A percentile compares a stretch with the other conserved stretches of the same genome.
phyloP scores from a whole-genome alignment of 1,284 basidiomycete genomes.

The Schizophyllum commune region DNA sequence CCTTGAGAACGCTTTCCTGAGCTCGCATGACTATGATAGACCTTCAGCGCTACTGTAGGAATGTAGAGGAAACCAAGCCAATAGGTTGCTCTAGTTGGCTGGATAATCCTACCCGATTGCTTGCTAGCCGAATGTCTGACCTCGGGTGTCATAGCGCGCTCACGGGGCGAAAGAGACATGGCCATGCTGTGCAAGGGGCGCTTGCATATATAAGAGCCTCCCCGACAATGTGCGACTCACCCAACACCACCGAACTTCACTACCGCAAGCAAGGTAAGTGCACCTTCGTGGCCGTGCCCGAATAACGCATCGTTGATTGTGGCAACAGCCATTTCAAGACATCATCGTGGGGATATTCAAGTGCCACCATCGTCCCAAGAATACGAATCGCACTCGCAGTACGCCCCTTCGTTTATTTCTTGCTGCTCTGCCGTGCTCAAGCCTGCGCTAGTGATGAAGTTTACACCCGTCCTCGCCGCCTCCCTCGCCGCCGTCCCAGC shows the following conservation, averaged over 20 bases:
- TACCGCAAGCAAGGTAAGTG: background rate
- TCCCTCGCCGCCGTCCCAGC: background rate
- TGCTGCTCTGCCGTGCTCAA: background rate
- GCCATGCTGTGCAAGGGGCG: background rate
- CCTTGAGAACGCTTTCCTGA: no score
- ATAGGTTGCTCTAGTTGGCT: background rate
- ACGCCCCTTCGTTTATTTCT: background rate
- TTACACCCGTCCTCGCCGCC: background rate
- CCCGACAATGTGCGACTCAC: background rate
- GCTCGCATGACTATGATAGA: no score
- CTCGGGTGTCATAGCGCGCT: background rate
- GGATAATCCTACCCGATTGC: background rate
- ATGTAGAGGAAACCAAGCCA: no score
- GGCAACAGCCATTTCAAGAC: no score
- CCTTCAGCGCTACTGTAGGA: no score
- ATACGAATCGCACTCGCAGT: background rate
- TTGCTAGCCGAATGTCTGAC: background rate
- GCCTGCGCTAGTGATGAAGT: background rate
- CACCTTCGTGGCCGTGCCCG: background rate
- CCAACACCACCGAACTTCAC: background rate
- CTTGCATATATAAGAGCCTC: background rate
- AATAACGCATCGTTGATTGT: background rate
- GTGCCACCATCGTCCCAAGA: background rate
- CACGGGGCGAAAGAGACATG: background rate
- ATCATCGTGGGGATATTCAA: no score